Evolutionary conservation across 768 basidiomycete genomes (phyloP).

Genomic region (Leccinum variicolor): DNA sequence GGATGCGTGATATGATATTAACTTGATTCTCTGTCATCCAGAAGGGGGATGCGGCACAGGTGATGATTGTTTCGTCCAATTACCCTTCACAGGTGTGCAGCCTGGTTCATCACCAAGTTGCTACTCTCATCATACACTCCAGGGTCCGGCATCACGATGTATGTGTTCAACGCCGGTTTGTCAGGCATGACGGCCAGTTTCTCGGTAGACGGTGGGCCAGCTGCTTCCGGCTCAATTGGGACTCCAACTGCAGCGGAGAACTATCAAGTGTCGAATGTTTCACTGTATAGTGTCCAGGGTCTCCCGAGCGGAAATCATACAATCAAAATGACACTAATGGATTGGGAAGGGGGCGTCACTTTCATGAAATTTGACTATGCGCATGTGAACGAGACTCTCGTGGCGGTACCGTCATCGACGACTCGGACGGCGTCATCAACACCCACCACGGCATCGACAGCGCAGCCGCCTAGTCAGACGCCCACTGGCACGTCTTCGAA

Average conservation of each 20-base stretch:
- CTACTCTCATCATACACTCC: neutral
- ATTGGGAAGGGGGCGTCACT: constrained; percentile 15
- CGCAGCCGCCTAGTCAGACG: neutral
- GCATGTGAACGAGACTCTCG: constrained; percentile 12
- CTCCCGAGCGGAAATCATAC: constrained; percentile 17
- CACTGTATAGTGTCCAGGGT: constrained; percentile 16
- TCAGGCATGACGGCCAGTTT: constrained; percentile 23
- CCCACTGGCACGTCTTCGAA: constrained; percentile 7
- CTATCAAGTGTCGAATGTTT: constrained; percentile 22
- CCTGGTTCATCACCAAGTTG: neutral
- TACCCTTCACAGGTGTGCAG: constrained; percentile 23
- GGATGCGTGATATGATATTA: neutral
- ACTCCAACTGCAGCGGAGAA: constrained; percentile 8
- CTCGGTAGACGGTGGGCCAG: constrained; percentile 12
- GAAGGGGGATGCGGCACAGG: constrained; percentile 15
- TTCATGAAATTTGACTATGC: constrained; percentile 30
- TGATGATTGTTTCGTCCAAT: constrained; percentile 15
- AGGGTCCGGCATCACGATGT: constrained; percentile 28
- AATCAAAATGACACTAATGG: constrained; percentile 20
- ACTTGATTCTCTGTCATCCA: constrained; percentile 1
- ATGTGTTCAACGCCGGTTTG: constrained; percentile 19
- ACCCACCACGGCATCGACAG: neutral
- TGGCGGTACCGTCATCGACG: too few species aligned
- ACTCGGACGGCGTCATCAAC: too few species aligned
- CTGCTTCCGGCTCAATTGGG: constrained; percentile 1